phyloP scores from a whole-genome alignment of 2,329 filamentous ascomycete species.

The Aureobasidium sp. region DNA sequence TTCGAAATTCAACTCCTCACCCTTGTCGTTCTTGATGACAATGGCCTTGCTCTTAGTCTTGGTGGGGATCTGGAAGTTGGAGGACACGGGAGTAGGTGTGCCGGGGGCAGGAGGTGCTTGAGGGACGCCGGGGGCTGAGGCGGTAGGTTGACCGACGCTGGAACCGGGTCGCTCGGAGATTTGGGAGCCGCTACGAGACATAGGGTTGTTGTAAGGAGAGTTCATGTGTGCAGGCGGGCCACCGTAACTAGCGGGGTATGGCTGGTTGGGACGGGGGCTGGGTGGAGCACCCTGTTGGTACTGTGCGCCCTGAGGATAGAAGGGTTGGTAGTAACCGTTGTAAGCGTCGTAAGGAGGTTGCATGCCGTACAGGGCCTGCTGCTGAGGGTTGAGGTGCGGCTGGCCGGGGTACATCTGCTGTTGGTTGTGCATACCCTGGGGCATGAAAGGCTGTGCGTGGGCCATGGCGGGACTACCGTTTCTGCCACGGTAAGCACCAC shows the following conservation, averaged over 20 bases:
- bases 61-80: conserved; percentile 54
- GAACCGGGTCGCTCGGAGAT: conserved; percentile 56
- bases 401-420: conserved; percentile 54
- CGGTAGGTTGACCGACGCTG: conserved; percentile 40
- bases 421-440: conserved; percentile 39
- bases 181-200: conserved; percentile 80
- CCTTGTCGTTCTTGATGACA: conserved; percentile 73
- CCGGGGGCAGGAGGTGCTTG: conserved; percentile 39
- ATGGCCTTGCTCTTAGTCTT: conserved; percentile 64
- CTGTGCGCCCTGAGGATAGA: conserved; percentile 38
- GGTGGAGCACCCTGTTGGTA: conserved; percentile 39
- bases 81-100: conserved; percentile 51
- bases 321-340: conserved; percentile 34
- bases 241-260: conserved; percentile 41
- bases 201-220: conserved; percentile 52
- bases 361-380: conserved; percentile 52
- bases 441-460: conserved; percentile 58
- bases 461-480: conserved; percentile 44
- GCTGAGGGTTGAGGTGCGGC: conserved; percentile 48
- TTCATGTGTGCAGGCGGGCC: conserved; percentile 42
- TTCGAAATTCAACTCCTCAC: conserved; percentile 62
- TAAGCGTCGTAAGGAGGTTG: conserved; percentile 42
- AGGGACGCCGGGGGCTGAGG: conserved; percentile 34
- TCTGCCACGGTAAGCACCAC: conserved; percentile 40
- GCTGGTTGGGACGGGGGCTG: conserved; percentile 31